A percentile compares a stretch with the other conserved stretches of the same genome.
These are phyloP conservation scores for Candida incommunis DNA, from an alignment of 805 yeast species.

Conservation along the genomic window DNA sequence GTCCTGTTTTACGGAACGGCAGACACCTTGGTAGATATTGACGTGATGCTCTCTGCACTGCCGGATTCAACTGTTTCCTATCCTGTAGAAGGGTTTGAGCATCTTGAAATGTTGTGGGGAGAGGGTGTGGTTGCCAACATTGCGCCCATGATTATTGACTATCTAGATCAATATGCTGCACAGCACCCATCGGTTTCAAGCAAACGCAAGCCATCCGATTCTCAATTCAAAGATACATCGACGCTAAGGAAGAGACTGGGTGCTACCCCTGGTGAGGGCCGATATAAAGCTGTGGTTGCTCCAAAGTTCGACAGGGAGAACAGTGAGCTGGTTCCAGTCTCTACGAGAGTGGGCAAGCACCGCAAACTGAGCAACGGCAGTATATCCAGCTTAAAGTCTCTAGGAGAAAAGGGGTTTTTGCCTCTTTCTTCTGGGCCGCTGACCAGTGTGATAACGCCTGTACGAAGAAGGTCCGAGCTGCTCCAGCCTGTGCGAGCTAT, in stretches of 20 bases:
- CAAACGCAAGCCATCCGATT: not conserved
- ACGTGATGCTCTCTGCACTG: conserved; percentile 53
- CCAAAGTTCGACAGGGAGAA: not conserved
- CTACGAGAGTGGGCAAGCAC: not conserved
- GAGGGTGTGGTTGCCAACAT: conserved; percentile 31
- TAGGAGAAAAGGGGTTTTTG: not conserved
- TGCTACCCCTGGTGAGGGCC: not conserved
- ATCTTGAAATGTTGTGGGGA: conserved; percentile 86
- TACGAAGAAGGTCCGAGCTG: not conserved
- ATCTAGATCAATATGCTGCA: conserved; percentile 1
- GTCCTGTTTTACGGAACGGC: conserved; percentile 62
- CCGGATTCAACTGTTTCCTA: conserved; percentile 35
- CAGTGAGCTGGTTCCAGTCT: not conserved
- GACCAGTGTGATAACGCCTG: not conserved
- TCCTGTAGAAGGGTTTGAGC: conserved; percentile 65
- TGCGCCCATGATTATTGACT: conserved; percentile 10
- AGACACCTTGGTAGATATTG: conserved; percentile 80
- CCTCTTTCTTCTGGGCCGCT: not conserved
- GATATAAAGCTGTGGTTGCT: not conserved
- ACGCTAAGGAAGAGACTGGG: not conserved
- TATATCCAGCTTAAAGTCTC: not conserved
- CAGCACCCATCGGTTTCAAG: not conserved
- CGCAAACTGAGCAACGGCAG: not conserved
- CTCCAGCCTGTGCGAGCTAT: not conserved
- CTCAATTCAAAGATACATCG: not conserved